phyloP scores from a whole-genome alignment of 805 yeast species.

The Zygotorulaspora sp. region DNA sequence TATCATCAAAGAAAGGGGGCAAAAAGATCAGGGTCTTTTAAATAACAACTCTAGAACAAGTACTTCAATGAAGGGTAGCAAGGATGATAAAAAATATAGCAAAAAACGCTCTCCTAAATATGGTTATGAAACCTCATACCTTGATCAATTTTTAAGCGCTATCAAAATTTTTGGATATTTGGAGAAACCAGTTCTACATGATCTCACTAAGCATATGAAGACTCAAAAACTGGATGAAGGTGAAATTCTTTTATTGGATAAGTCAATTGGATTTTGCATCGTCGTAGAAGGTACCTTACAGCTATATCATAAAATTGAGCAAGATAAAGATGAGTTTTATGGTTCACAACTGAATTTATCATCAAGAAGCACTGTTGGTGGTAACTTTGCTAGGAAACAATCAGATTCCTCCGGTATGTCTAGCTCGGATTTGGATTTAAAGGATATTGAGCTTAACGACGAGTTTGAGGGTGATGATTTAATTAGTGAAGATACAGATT shows the following conservation, averaged over 20 bases:
- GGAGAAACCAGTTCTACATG: conserved; percentile 87
- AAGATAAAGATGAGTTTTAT: conserved; percentile 10
- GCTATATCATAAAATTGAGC: conserved; percentile 58
- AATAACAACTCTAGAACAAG: neutral
- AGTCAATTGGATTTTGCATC: conserved; percentile 78
- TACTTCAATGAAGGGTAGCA: neutral
- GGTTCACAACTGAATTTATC: conserved; percentile 1
- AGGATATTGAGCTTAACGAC: conserved; percentile 4
- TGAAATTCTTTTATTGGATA: conserved; percentile 70
- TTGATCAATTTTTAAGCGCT: conserved; percentile 87
- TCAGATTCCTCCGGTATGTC: neutral
- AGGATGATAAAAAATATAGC: conserved; percentile 1
- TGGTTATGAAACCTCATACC: conserved; percentile 51
- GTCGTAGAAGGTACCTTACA: conserved; percentile 90
- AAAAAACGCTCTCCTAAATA: conserved; percentile 2
- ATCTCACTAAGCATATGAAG: conserved; percentile 84
- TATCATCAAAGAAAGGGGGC: neutral
- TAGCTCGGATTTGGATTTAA: neutral
- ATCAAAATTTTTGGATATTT: conserved; percentile 91
- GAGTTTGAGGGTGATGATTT: conserved; percentile 35
- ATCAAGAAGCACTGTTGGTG: neutral
- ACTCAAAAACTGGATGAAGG: conserved; percentile 77
- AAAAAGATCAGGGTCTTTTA: neutral
- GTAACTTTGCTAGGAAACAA: neutral
- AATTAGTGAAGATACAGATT: conserved; percentile 10